phyloP scores from a whole-genome alignment of 345 rosid genomes.

The Camelina neglecta region DNA sequence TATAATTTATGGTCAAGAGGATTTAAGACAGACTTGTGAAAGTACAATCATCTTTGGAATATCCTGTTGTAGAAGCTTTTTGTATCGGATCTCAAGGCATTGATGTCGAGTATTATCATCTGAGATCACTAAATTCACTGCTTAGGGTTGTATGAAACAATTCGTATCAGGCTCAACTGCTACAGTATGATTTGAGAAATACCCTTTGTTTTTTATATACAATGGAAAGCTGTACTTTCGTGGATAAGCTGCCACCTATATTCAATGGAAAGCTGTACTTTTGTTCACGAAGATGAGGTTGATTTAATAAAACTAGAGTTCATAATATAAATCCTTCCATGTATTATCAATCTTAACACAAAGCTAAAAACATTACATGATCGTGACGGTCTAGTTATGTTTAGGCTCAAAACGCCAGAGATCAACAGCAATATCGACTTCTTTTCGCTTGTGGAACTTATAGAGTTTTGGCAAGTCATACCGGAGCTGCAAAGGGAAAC shows the following conservation, averaged over 20 bases:
- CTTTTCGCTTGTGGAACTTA: constrained; percentile 87
- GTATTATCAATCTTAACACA: constrained; percentile 14
- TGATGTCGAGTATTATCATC: neutral
- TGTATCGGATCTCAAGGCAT: neutral
- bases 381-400: constrained; percentile 25
- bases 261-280: neutral
- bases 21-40: neutral
- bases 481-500: constrained; percentile 59
- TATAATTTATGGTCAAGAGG: neutral
- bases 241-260: neutral
- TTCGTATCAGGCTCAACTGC: neutral
- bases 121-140: neutral
- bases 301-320: constrained; percentile 12
- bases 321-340: constrained; percentile 13
- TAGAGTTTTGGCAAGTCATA: constrained; percentile 79
- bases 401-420: constrained; percentile 93
- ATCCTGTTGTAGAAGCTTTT: neutral
- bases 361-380: constrained; percentile 22
- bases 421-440: constrained; percentile 89
- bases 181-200: neutral
- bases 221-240: neutral
- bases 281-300: constrained; percentile 3
- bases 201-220: neutral
- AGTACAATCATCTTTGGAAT: neutral
- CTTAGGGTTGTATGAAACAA: neutral